phyloP scores from a whole-genome alignment of 768 basidiomycete genomes.

The Leccinum variicolor region DNA sequence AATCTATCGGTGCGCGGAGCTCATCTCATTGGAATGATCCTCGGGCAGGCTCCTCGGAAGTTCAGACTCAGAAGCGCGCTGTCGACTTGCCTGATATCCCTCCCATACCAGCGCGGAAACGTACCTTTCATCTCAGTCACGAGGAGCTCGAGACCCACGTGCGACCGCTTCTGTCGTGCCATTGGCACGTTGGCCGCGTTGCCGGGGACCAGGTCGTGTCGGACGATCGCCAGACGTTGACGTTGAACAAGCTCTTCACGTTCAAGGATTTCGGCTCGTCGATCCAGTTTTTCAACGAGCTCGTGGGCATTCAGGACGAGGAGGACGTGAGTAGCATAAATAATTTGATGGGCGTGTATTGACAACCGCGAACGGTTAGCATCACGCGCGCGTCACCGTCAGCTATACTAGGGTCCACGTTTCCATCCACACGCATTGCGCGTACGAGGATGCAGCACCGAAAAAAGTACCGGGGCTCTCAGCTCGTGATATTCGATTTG shows the following conservation, averaged over 20 bases:
- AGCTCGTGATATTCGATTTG: conserved; percentile 48
- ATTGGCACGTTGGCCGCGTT: conserved; percentile 25
- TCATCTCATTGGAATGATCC: not conserved
- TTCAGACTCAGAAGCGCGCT: conserved; percentile 15
- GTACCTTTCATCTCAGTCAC: conserved; percentile 34
- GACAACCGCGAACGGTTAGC: conserved; percentile 15
- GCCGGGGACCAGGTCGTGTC: conserved; percentile 1
- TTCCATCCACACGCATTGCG: conserved; percentile 27
- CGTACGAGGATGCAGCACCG: conserved; percentile 15
- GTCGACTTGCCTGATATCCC: conserved; percentile 25
- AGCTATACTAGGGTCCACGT: conserved; percentile 23
- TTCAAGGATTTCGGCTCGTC: conserved; percentile 24
- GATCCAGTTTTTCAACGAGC: conserved; percentile 27
- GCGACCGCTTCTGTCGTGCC: conserved; percentile 34
- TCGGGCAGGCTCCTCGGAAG: conserved; percentile 15
- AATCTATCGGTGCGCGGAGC: not conserved
- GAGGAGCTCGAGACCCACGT: conserved; percentile 34
- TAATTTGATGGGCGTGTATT: not conserved
- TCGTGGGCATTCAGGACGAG: conserved; percentile 25
- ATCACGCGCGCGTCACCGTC: conserved; percentile 30
- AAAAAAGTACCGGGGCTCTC: conserved; percentile 42
- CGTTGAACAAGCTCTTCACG: conserved; percentile 27
- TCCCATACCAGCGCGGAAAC: conserved; percentile 26
- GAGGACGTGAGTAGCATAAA: conserved; percentile 29
- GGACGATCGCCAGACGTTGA: conserved; percentile 14